These are phyloP conservation scores for Verruconis gallopava DNA, from an alignment of 2,329 filamentous ascomycete species.

Conservation along the genomic window DNA sequence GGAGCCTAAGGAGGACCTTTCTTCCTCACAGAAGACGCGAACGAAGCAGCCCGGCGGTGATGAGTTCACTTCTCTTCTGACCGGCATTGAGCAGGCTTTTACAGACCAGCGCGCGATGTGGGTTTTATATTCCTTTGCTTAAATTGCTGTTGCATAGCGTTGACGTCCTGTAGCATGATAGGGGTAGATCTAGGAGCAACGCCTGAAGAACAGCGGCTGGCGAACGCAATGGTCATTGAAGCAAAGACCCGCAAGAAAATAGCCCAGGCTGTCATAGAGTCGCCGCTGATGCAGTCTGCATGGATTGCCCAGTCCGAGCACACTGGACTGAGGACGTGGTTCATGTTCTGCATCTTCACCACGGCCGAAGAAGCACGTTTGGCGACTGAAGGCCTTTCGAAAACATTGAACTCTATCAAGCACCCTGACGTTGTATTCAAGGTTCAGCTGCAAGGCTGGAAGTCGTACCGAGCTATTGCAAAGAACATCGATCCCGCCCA, in stretches of 20 bases:
- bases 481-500: background rate
- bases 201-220: no score
- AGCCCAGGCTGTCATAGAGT: background rate
- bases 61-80: no score
- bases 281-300: background rate
- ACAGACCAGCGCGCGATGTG: no score
- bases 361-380: background rate
- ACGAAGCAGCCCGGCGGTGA: no score
- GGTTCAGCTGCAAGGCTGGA: background rate
- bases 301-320: background rate
- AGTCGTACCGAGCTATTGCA: background rate
- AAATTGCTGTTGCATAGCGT: no score
- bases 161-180: no score
- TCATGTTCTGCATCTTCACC: conserved; percentile 1
- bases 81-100: no score
- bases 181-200: no score
- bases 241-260: background rate
- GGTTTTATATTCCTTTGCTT: no score
- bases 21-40: no score
- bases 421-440: background rate
- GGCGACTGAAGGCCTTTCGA: background rate
- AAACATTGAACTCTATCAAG: background rate
- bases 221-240: no score
- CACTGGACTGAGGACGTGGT: background rate
- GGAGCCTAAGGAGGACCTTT: no score